Evolutionary conservation across 306 rosid genomes (phyloP).

Genomic region (Castanea sativa): DNA sequence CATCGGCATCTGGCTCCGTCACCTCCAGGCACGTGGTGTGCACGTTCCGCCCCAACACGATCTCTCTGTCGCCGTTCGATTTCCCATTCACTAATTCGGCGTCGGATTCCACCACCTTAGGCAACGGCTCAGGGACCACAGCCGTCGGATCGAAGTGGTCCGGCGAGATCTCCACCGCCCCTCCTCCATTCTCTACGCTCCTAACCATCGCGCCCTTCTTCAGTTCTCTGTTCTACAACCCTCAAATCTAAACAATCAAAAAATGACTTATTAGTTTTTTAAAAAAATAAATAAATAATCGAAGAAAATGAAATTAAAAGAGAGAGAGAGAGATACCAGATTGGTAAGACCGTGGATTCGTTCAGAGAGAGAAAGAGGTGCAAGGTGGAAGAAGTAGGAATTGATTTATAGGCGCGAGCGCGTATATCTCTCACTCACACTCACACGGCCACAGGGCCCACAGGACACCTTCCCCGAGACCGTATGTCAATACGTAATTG

Average conservation of each 20-base stretch:
- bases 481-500: too few species aligned
- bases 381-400: background rate
- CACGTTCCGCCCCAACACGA: slow-evolving; percentile 65
- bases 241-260: background rate
- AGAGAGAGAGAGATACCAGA: background rate
- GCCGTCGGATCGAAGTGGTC: slow-evolving; percentile 31
- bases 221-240: background rate
- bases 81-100: slow-evolving; percentile 10
- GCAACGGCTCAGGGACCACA: slow-evolving; percentile 40
- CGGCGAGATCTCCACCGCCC: slow-evolving; percentile 9
- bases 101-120: slow-evolving; percentile 18
- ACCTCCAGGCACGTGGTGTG: slow-evolving; percentile 62
- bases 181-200: background rate
- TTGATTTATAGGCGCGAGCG: background rate
- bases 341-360: background rate
- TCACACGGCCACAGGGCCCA: background rate
- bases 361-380: background rate
- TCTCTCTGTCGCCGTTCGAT: slow-evolving; percentile 41
- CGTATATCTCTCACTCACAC: background rate
- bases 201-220: slow-evolving; percentile 16
- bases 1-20: slow-evolving; percentile 72
- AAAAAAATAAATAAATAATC: background rate
- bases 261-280: background rate
- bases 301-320: background rate
- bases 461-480: too few species aligned